Percentiles rank a stretch among this genome's conserved stretches.
Conservation (phyloP, 2,329 filamentous ascomycete species). For the Cytospora schulzeri region DNA sequence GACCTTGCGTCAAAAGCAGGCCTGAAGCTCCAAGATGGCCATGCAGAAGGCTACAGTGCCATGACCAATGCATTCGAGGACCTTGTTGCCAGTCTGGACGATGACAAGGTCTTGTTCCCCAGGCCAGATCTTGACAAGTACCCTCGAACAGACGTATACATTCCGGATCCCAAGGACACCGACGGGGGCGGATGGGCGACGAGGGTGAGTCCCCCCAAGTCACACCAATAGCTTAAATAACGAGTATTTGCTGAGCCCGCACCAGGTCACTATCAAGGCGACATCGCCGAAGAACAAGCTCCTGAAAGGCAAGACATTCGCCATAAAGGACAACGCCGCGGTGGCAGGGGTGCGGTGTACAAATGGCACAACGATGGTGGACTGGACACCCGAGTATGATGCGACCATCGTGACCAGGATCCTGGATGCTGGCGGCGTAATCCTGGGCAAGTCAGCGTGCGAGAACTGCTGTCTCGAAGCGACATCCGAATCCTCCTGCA, state of each 20-base stretch:
- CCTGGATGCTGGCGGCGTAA: conserved; percentile 32
- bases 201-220: neutral
- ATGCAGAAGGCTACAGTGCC: conserved; percentile 16
- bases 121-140: conserved; percentile 20
- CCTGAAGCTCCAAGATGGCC: conserved; percentile 17
- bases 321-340: conserved; percentile 38
- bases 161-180: conserved; percentile 10
- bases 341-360: conserved; percentile 35
- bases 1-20: conserved; percentile 15
- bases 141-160: conserved; percentile 13
- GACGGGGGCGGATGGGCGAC: conserved; percentile 21
- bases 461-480: conserved; percentile 37
- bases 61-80: conserved; percentile 17
- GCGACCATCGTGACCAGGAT: conserved; percentile 32
- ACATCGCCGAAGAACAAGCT: conserved; percentile 8
- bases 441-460: conserved; percentile 34
- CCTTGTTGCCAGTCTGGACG: conserved; percentile 13
- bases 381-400: conserved; percentile 32
- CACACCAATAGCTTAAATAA: neutral
- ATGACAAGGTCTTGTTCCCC: conserved; percentile 18
- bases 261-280: conserved; percentile 12
- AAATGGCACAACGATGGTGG: conserved; percentile 28
- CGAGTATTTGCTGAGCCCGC: neutral
- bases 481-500: conserved; percentile 34
- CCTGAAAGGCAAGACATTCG: conserved; percentile 18